Conservation (phyloP, 768 basidiomycete genomes). For the Postia placenta region DNA sequence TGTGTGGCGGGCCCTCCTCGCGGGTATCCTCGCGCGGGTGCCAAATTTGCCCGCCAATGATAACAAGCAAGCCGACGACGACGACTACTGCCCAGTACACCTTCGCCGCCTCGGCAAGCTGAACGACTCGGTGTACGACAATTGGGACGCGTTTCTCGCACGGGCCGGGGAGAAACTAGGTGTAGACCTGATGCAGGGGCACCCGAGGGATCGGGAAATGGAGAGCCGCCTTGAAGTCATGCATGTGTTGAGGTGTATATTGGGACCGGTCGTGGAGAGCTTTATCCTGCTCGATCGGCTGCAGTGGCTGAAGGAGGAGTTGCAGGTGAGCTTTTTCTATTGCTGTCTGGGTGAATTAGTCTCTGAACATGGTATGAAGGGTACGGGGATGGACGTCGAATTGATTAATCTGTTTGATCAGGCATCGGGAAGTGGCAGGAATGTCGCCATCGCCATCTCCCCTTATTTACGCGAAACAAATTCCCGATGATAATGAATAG, state of each 20-base stretch:
- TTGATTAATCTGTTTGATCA: slow-evolving; percentile 71
- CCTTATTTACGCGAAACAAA: too few species aligned
- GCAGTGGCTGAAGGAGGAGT: slow-evolving; percentile 44
- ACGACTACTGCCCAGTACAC: background rate
- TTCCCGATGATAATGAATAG: too few species aligned
- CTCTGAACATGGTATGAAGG: slow-evolving; percentile 3
- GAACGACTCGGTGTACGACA: slow-evolving; percentile 40
- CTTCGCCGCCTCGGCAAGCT: slow-evolving; percentile 42
- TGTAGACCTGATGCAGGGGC: background rate
- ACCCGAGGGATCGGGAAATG: slow-evolving; percentile 10
- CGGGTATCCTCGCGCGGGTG: slow-evolving; percentile 18
- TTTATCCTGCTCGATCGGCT: slow-evolving; percentile 58
- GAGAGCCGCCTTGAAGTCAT: slow-evolving; percentile 48
- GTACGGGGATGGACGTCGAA: slow-evolving; percentile 25
- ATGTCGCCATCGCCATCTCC: slow-evolving; percentile 48
- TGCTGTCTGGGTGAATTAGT: too few species aligned
- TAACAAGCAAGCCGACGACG: background rate
- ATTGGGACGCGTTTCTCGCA: slow-evolving; percentile 41
- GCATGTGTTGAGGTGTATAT: slow-evolving; percentile 59
- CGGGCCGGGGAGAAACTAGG: slow-evolving; percentile 14
- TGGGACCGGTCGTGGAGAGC: slow-evolving; percentile 65
- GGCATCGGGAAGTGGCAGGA: slow-evolving; percentile 63
- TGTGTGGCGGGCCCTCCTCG: slow-evolving; percentile 64
- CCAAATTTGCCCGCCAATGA: background rate
- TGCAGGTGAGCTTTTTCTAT: slow-evolving; percentile 24